Conservation (phyloP, 768 basidiomycete species). For the Grammothele lineata region DNA sequence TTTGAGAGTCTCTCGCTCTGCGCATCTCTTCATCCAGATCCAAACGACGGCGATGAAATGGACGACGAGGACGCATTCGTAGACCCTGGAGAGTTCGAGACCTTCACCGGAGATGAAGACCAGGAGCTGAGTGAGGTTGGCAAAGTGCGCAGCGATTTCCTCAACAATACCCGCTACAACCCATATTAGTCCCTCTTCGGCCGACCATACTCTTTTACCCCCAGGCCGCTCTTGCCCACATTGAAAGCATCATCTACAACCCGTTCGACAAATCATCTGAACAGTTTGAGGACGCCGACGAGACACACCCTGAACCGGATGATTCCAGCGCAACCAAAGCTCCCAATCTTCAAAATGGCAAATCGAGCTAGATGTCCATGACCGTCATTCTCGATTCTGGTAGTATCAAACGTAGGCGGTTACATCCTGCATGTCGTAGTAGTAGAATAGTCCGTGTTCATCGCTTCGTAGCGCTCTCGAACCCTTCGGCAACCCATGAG, state of each 20-base stretch:
- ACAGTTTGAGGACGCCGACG: slow-evolving; percentile 14
- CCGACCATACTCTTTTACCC: slow-evolving; percentile 13
- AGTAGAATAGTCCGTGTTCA: not conserved
- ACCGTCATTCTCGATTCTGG: no score
- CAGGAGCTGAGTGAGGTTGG: slow-evolving; percentile 84
- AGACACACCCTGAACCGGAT: no score
- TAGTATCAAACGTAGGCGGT: not conserved
- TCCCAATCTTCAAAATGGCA: no score
- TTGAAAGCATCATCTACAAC: slow-evolving; percentile 79
- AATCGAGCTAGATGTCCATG: no score
- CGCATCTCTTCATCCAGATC: slow-evolving; percentile 82
- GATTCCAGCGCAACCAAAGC: no score
- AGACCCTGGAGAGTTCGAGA: slow-evolving; percentile 43
- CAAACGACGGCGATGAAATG: slow-evolving; percentile 45
- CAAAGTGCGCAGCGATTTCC: slow-evolving; percentile 90
- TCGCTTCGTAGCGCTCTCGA: slow-evolving; percentile 10
- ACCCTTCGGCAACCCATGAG: slow-evolving; percentile 16
- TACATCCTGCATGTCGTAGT: no score
- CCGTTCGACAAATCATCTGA: slow-evolving; percentile 27
- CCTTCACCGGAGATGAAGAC: slow-evolving; percentile 56
- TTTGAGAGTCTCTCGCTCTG: slow-evolving; percentile 85
- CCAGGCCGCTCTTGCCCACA: slow-evolving; percentile 77
- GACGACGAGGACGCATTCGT: slow-evolving; percentile 48
- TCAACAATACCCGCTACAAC: slow-evolving; percentile 69
- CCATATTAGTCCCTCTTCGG: slow-evolving; percentile 69